These are phyloP conservation scores for Cutaneotrichosporon dermatis DNA, from an alignment of 1,284 basidiomycete genomes.

Conservation along the genomic window DNA sequence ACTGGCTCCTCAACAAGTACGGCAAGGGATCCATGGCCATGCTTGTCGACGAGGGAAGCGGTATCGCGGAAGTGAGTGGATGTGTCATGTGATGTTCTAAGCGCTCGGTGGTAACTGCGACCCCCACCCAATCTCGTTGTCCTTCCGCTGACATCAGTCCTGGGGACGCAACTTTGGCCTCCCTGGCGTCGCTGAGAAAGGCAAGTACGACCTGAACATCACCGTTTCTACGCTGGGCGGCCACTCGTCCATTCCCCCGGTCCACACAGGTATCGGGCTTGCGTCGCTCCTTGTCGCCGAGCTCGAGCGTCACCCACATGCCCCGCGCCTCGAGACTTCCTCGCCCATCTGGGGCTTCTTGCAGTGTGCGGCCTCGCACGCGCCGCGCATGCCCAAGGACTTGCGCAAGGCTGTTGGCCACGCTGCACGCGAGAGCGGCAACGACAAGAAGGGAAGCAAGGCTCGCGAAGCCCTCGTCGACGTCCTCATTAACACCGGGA, in stretches of 20 bases:
- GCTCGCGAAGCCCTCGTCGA: conserved; percentile 33
- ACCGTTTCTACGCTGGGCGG: conserved; percentile 45
- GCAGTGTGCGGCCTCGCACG: conserved; percentile 49
- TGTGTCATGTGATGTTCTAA: too few relatives aligned
- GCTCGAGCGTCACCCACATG: conserved; percentile 48
- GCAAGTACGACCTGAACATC: conserved; percentile 39
- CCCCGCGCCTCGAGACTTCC: conserved; percentile 27
- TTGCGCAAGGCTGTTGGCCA: conserved; percentile 32
- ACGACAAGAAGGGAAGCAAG: conserved; percentile 32
- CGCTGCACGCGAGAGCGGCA: conserved; percentile 2
- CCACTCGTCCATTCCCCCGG: conserved; percentile 51
- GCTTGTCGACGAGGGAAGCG: conserved; percentile 47
- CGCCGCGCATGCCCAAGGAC: conserved; percentile 33
- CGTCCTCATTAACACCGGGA: conserved; percentile 5
- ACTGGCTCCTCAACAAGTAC: conserved; percentile 43
- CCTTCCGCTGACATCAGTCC: conserved; percentile 34
- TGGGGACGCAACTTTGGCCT: conserved; percentile 41
- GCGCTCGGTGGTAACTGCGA: too few relatives aligned
- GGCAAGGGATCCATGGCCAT: conserved; percentile 44
- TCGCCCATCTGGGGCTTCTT: conserved; percentile 37
- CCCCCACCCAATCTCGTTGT: too few relatives aligned
- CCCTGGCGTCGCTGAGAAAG: conserved; percentile 44
- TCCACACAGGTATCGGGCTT: conserved; percentile 52
- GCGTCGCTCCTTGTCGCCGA: conserved; percentile 45
- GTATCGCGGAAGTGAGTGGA: conserved; percentile 22